A percentile compares a stretch with the other conserved stretches of the same genome.
Conservation (phyloP, 345 rosid genomes). For the Citrus sp. region DNA sequence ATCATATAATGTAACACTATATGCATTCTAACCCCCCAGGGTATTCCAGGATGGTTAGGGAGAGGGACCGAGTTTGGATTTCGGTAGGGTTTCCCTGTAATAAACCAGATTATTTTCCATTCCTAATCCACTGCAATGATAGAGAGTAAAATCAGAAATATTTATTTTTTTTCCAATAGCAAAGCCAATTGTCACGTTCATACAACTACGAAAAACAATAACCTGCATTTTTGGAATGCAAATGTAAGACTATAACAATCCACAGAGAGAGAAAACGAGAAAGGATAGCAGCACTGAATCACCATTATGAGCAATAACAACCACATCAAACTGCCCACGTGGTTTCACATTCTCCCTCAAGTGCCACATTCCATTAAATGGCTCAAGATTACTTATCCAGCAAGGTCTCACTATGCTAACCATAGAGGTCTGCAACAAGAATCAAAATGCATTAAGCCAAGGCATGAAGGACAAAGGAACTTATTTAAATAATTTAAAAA, state of each 20-base stretch:
- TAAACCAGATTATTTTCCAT: background rate
- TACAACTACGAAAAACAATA: background rate
- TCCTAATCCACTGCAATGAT: background rate
- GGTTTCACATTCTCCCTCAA: slow-evolving; percentile 81
- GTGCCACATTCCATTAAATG: slow-evolving; percentile 89
- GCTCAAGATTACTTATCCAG: slow-evolving; percentile 90
- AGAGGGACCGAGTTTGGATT: background rate
- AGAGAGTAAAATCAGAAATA: background rate
- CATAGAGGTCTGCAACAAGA: slow-evolving; percentile 51
- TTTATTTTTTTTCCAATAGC: background rate
- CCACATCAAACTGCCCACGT: slow-evolving; percentile 66
- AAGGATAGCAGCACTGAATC: slow-evolving; percentile 11
- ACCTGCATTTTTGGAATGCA: background rate
- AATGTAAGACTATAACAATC: background rate
- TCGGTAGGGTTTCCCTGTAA: background rate
- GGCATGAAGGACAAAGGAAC: background rate
- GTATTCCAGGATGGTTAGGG: background rate
- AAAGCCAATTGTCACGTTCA: background rate
- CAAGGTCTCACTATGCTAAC: slow-evolving; percentile 82
- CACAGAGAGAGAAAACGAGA: background rate
- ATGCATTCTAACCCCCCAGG: background rate
- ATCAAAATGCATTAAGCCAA: slow-evolving; percentile 14
- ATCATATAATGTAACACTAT: background rate
- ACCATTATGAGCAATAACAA: slow-evolving; percentile 97
- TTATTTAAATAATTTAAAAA: background rate